Conservation (phyloP, 2,329 filamentous ascomycete species). For the Alternaria atra region DNA sequence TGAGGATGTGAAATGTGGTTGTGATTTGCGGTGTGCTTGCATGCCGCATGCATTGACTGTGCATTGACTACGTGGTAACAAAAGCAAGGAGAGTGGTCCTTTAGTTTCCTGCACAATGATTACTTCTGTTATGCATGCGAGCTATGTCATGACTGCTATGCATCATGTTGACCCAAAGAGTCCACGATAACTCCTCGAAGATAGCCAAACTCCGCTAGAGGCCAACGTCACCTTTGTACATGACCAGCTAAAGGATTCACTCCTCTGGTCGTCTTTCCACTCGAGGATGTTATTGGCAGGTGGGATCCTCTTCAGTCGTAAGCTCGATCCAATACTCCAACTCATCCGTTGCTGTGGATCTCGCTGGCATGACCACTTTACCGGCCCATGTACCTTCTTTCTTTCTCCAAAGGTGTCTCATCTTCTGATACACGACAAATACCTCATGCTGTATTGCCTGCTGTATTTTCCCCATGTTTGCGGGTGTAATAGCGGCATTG, state of each 20-base stretch:
- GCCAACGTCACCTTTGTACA: background rate
- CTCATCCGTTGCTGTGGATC: background rate
- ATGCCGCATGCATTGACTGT: conserved; percentile 1
- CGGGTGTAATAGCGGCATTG: background rate
- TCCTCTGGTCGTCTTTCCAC: too few species aligned
- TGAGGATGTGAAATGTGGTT: background rate
- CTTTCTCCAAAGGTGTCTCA: background rate
- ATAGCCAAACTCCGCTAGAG: too few species aligned
- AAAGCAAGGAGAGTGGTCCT: background rate
- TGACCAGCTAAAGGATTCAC: background rate
- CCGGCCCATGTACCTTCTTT: background rate
- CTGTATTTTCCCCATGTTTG: background rate
- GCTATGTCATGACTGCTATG: background rate
- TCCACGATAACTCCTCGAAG: too few species aligned
- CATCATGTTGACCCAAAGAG: background rate
- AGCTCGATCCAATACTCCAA: background rate
- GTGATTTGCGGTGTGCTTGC: background rate
- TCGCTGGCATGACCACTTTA: background rate
- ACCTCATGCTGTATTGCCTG: background rate
- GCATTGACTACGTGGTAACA: background rate
- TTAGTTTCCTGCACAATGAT: background rate
- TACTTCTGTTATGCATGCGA: background rate
- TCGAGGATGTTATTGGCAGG: background rate
- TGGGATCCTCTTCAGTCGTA: too few species aligned
- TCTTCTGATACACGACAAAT: background rate